These are phyloP conservation scores for Pachyrhizus erosus DNA, from an alignment of 306 rosid genomes.

Conservation along the genomic window DNA sequence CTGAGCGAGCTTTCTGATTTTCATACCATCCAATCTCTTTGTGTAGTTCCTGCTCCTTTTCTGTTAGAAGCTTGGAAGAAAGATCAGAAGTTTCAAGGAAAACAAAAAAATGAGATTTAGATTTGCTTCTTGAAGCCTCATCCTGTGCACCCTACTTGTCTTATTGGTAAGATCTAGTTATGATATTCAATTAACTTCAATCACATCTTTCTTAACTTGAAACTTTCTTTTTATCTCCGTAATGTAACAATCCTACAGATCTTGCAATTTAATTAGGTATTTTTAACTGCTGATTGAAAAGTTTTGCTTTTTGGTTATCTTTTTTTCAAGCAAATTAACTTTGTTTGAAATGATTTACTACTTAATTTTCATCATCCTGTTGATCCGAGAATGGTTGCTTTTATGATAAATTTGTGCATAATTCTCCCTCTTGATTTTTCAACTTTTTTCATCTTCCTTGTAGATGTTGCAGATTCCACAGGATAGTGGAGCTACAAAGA, in stretches of 20 bases:
- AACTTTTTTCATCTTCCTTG: neutral
- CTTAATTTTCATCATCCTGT: neutral
- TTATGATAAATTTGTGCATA: neutral
- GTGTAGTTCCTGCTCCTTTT: neutral
- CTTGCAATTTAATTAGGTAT: constrained; percentile 11
- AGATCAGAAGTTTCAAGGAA: constrained; percentile 23
- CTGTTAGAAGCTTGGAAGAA: neutral
- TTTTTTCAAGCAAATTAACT: neutral
- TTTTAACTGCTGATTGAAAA: neutral
- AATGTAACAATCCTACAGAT: too few relatives aligned
- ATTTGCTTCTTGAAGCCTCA: constrained; percentile 45
- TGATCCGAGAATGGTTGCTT: neutral
- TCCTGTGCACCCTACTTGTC: constrained; percentile 45
- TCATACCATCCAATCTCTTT: constrained; percentile 10
- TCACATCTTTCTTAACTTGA: constrained; percentile 6
- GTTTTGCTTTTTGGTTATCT: neutral
- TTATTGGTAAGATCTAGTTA: constrained; percentile 47
- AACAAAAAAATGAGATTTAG: constrained; percentile 46
- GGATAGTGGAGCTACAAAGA: constrained; percentile 49
- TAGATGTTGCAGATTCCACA: constrained; percentile 46
- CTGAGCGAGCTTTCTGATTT: constrained; percentile 26
- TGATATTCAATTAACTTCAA: neutral
- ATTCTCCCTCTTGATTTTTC: neutral
- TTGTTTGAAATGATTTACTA: neutral
- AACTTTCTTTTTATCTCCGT: neutral